These are phyloP conservation scores for Mediolabrus comicus DNA, from an alignment of 108 stramenopile genomes.

Conservation along the genomic window DNA sequence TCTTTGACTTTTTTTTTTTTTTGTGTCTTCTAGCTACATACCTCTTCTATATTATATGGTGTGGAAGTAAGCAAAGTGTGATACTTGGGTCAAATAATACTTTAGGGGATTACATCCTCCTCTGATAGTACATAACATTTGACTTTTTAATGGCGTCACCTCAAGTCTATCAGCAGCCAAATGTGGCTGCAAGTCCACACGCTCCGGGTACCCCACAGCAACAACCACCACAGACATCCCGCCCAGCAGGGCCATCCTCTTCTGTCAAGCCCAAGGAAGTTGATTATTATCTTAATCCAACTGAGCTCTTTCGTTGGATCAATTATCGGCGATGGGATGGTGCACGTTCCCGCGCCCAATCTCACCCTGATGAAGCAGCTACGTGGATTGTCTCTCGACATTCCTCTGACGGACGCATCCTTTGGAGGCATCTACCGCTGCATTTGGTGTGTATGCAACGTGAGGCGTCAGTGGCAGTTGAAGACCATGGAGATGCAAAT, in stretches of 20 bases:
- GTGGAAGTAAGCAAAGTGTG: no score
- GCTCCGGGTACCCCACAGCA: background rate
- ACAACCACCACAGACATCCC: no score
- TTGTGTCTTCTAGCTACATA: no score
- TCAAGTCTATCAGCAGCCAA: background rate
- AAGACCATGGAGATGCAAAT: constrained; percentile 28
- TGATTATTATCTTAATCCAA: constrained; percentile 60
- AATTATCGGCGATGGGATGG: constrained; percentile 69
- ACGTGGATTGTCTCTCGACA: constrained; percentile 50
- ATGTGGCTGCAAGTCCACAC: background rate
- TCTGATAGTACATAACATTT: no score
- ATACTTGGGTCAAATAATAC: no score
- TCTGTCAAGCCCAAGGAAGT: constrained; percentile 39
- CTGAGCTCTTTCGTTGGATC: constrained; percentile 64
- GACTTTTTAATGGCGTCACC: background rate
- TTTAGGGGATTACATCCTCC: no score
- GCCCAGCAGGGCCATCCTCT: constrained; percentile 5
- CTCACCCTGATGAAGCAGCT: constrained; percentile 45
- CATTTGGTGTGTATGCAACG: constrained; percentile 54
- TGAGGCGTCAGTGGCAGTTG: constrained; percentile 28
- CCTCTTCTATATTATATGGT: no score
- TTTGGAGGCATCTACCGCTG: constrained; percentile 47
- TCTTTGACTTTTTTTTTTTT: no score
- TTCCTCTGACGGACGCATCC: constrained; percentile 32
- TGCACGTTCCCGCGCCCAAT: constrained; percentile 42